Conservation (phyloP, 352 stramenopile genomes). For the Phytophthora litchii region DNA sequence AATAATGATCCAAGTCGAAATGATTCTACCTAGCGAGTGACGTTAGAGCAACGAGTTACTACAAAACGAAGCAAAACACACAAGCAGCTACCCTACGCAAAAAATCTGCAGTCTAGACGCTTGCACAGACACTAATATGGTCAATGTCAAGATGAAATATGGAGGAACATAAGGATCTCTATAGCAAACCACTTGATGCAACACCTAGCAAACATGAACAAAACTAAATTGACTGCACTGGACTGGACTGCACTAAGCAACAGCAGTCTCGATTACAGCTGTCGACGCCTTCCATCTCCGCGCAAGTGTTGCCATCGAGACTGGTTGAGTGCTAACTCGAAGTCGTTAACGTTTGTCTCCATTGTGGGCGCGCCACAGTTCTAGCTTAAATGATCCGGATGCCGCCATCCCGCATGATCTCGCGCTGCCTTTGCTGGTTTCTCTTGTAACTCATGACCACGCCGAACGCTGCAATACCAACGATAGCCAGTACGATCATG, state of each 20-base stretch:
- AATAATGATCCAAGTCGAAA: no score
- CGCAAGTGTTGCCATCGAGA: slow-evolving; percentile 17
- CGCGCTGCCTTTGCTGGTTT: slow-evolving; percentile 76
- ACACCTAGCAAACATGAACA: slow-evolving; percentile 13
- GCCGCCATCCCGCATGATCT: slow-evolving; percentile 76
- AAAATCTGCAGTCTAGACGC: no score
- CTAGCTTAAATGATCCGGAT: slow-evolving; percentile 45
- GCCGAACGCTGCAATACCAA: slow-evolving; percentile 52
- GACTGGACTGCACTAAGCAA: slow-evolving; percentile 15
- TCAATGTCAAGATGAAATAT: no score
- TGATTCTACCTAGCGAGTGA: no score
- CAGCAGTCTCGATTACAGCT: slow-evolving; percentile 16
- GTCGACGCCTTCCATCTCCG: neutral
- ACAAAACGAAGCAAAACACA: no score
- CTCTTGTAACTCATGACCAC: slow-evolving; percentile 78
- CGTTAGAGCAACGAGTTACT: no score
- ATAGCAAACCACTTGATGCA: no score
- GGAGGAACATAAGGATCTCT: no score
- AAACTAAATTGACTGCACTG: slow-evolving; percentile 36
- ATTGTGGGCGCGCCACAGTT: slow-evolving; percentile 5
- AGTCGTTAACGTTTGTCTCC: slow-evolving; percentile 20
- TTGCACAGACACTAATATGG: no score
- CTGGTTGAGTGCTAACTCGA: slow-evolving; percentile 15
- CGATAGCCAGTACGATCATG: slow-evolving; percentile 60
- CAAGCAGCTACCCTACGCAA: no score